Percentiles rank a stretch among this genome's conserved stretches.
phyloP scores from a whole-genome alignment of 2,329 filamentous ascomycete genomes.

The Rachicladosporium sp. region DNA sequence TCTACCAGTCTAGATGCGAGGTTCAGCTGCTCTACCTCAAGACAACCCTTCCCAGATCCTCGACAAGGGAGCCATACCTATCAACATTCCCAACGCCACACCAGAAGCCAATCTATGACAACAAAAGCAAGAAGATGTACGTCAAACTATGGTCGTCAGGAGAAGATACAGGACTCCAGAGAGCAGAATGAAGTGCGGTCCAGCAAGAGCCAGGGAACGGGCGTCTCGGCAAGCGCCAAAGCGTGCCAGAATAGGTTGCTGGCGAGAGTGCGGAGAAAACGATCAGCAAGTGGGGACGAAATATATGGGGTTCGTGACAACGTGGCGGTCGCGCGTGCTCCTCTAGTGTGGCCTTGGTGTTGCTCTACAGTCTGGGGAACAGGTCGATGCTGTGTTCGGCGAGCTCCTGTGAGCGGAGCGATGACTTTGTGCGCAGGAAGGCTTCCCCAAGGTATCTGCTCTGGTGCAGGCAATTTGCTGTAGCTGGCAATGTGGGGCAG shows the following conservation, averaged over 20 bases:
- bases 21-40: too few species aligned
- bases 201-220: not conserved
- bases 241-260: constrained; percentile 19
- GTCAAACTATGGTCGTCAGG: not conserved
- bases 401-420: not conserved
- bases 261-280: constrained; percentile 12
- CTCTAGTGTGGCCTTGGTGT: too few species aligned
- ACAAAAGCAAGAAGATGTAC: constrained; percentile 13
- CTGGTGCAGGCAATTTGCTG: constrained; percentile 4
- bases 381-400: too few species aligned
- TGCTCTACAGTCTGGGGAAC: too few species aligned
- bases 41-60: too few species aligned
- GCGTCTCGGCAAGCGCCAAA: constrained; percentile 3
- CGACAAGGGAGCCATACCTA: not conserved
- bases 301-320: constrained; percentile 1
- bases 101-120: constrained; percentile 20
- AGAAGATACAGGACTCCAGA: not conserved
- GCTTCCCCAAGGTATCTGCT: too few species aligned
- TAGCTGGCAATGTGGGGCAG: constrained; percentile 6
- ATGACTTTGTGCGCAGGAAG: constrained; percentile 1
- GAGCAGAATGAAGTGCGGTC: too few species aligned
- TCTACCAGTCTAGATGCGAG: too few species aligned
- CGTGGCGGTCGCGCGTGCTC: too few species aligned
- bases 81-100: constrained; percentile 1
- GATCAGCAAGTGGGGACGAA: constrained; percentile 8